Conservation (phyloP, 2,329 filamentous ascomycete species). For the Zopfia rhizophila region DNA sequence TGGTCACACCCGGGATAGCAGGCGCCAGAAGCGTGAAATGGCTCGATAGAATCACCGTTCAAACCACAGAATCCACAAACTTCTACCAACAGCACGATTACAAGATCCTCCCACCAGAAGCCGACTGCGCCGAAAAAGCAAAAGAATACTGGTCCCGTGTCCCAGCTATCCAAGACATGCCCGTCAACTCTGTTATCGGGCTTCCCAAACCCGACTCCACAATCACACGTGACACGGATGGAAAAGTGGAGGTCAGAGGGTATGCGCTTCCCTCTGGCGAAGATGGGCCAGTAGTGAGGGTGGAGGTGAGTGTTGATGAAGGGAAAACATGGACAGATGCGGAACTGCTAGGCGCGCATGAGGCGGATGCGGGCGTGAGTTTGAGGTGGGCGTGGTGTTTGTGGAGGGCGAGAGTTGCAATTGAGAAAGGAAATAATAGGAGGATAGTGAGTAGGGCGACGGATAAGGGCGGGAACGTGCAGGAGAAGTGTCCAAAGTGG, state of each 20-base stretch:
- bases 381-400: constrained; percentile 68
- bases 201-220: constrained; percentile 58
- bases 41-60: constrained; percentile 65
- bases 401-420: constrained; percentile 60
- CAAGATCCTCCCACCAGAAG: constrained; percentile 66
- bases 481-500: constrained; percentile 62
- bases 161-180: constrained; percentile 65
- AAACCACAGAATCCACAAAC: constrained; percentile 62
- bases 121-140: constrained; percentile 59
- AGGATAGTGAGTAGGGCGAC: constrained; percentile 65
- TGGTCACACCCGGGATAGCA: constrained; percentile 63
- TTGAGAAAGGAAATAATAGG: constrained; percentile 54
- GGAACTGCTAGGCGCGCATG: constrained; percentile 39
- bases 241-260: constrained; percentile 61
- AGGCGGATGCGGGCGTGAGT: constrained; percentile 32
- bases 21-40: constrained; percentile 67
- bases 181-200: constrained; percentile 66
- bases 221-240: constrained; percentile 53
- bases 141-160: constrained; percentile 63
- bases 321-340: constrained; percentile 63
- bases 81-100: constrained; percentile 70
- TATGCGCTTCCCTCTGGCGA: constrained; percentile 67
- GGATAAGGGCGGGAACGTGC: constrained; percentile 64
- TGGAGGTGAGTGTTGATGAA: constrained; percentile 64
- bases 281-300: constrained; percentile 63